Evolutionary conservation across 2,329 filamentous ascomycete species (phyloP).

Genomic region (Trichoderma koningii): DNA sequence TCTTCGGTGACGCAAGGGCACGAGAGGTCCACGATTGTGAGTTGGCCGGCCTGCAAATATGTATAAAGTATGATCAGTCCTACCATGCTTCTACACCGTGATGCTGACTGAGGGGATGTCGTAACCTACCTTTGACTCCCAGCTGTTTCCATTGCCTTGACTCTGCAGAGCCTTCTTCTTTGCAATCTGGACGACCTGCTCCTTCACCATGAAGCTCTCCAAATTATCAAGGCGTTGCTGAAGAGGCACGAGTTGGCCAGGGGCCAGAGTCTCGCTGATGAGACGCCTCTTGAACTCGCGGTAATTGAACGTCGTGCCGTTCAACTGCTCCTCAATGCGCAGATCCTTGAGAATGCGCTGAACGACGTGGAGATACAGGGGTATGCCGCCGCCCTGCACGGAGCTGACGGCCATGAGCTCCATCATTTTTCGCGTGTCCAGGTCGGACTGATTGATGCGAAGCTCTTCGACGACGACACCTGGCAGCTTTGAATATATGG

Average conservation of each 20-base stretch:
- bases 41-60: constrained; percentile 34
- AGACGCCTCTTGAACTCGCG: constrained; percentile 45
- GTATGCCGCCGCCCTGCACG: constrained; percentile 42
- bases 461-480: constrained; percentile 54
- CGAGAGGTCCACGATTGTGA: constrained; percentile 64
- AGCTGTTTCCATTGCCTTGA: constrained; percentile 27
- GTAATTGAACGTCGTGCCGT: constrained; percentile 51
- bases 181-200: constrained; percentile 27
- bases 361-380: constrained; percentile 61
- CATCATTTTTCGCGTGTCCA: constrained; percentile 61
- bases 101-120: no score
- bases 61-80: not conserved
- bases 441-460: constrained; percentile 51
- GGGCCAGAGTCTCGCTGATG: constrained; percentile 44
- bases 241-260: constrained; percentile 57
- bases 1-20: constrained; percentile 69
- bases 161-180: not conserved
- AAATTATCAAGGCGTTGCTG: constrained; percentile 45
- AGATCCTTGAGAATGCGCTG: constrained; percentile 59
- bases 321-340: constrained; percentile 48
- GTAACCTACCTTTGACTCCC: constrained; percentile 27
- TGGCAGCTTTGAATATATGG: constrained; percentile 7
- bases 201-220: constrained; percentile 48
- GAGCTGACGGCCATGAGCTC: constrained; percentile 59
- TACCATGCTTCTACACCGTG: no score